A percentile compares a stretch with the other conserved stretches of the same genome.
These are phyloP conservation scores for Cyclotella kingstonii DNA, from an alignment of 108 stramenopile genomes.

Conservation along the genomic window DNA sequence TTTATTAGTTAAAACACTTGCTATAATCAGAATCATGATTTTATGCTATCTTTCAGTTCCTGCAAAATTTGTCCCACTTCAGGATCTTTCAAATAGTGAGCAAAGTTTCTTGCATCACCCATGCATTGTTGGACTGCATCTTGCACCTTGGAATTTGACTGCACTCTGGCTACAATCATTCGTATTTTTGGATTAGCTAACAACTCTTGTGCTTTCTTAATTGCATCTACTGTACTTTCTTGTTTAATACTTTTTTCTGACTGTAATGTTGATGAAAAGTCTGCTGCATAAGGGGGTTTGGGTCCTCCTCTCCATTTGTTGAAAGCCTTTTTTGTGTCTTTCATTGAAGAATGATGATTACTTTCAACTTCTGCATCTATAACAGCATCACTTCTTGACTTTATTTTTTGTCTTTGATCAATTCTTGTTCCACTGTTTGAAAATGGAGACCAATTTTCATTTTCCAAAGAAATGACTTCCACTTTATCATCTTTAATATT, in stretches of 20 bases:
- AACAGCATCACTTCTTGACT: constrained; percentile 9
- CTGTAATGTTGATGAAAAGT: not conserved
- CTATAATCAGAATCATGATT: too few species aligned
- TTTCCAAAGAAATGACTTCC: constrained; percentile 24
- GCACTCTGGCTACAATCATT: constrained; percentile 29
- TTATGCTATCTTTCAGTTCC: constrained; percentile 40
- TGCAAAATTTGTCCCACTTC: constrained; percentile 41
- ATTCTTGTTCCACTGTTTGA: not conserved
- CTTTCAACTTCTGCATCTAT: not conserved
- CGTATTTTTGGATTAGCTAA: constrained; percentile 42
- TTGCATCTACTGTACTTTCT: constrained; percentile 7
- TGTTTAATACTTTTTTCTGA: not conserved
- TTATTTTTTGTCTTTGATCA: constrained; percentile 3
- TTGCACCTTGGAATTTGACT: constrained; percentile 36
- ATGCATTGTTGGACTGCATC: constrained; percentile 44
- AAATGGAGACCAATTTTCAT: constrained; percentile 13
- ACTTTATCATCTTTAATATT: constrained; percentile 33
- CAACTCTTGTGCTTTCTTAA: constrained; percentile 31
- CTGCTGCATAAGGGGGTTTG: not conserved
- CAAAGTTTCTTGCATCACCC: constrained; percentile 44
- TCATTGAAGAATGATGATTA: constrained; percentile 8
- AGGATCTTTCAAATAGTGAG: constrained; percentile 37
- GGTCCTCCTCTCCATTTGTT: constrained; percentile 39
- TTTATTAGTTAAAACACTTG: too few species aligned
- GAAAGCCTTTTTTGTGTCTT: not conserved